Base-by-base conservation (phyloP, 1,139 yeast genomes). In the Blastobotrys aristatus region DNA sequence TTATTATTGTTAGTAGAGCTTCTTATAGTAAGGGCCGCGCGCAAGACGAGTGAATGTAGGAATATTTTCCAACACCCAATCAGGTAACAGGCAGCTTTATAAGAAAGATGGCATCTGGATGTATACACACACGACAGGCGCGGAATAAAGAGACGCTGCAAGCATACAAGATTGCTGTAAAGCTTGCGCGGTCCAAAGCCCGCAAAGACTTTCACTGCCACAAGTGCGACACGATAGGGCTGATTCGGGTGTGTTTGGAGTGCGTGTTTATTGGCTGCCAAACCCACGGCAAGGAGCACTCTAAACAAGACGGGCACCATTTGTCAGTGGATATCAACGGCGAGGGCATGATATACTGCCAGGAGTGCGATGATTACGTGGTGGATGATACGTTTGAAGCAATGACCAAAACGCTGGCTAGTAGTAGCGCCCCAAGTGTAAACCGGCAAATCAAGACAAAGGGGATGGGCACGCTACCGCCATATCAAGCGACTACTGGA, bases 231-330 rank as follows among this genome's bases (percentile, higher is more conserved):
- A 35, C 42, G 18, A 26, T 51, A 14, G 32, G 45, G 8, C 34
- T 30, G 13, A 21, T 42, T 16, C 46, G 46, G 56, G 76, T 84
- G 69, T 89, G 97, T 66, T 67, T 89, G 42, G 94, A 87, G 60
- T 89, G 97, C 63, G 84, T 92, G 1, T 82, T 79, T 59, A 80
- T 84, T 47, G 95, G 95, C 1, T 89, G 97, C 62, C 71, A 77
- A 67, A 63, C 70, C 34, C 52, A 53, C 26, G 82, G 84, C 27
- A 66, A 71, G 49, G 62, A 66, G 18, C 96, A 89, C 67, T 80
- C 80, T 38, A 82, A 81, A 43, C 5, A 5, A 4, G 21, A 7
- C 20, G 11, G 11, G 10, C 98, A 90, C 69, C 67, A 77, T 21
- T 82, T 90, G 64, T 95, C 90, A 53, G 70, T 62, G 16, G 61